Conservation (phyloP, 345 rosid species). For the Pistacia vera region DNA sequence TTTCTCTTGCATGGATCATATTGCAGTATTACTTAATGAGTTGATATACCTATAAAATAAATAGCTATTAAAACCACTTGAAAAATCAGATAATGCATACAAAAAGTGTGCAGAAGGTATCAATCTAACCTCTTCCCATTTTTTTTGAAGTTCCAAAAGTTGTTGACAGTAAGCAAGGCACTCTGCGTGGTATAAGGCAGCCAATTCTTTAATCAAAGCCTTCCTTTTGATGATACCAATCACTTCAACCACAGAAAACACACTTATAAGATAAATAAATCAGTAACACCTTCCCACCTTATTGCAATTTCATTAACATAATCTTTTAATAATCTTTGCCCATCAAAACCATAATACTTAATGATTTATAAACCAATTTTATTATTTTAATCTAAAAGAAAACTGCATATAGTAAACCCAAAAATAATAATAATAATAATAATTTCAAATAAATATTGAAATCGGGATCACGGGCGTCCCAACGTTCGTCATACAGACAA, state of each 20-base stretch:
- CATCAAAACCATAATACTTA: too few species aligned
- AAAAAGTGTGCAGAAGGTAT: too few species aligned
- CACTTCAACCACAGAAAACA: conserved; percentile 44
- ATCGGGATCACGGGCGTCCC: neutral
- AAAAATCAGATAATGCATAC: neutral
- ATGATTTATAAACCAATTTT: neutral
- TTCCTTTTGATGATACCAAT: conserved; percentile 95
- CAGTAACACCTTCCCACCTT: neutral
- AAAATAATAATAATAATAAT: too few species aligned
- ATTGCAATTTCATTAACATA: neutral
- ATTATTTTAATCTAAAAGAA: too few species aligned
- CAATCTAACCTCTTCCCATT: conserved; percentile 66
- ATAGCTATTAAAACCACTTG: neutral
- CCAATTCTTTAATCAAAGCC: conserved; percentile 87
- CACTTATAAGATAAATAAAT: conserved; percentile 4
- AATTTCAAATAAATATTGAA: neutral
- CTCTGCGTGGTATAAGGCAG: conserved; percentile 79
- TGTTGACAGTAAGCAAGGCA: conserved; percentile 84
- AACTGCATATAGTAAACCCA: too few species aligned
- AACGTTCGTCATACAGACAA: neutral
- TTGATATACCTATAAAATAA: neutral
- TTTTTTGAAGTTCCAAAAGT: conserved; percentile 80
- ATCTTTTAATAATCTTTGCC: neutral
- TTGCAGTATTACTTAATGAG: neutral
- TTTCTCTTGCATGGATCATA: neutral